Base-by-base conservation (phyloP, 495 filamentous ascomycete genomes). In the Aspergillus funiculosus region DNA sequence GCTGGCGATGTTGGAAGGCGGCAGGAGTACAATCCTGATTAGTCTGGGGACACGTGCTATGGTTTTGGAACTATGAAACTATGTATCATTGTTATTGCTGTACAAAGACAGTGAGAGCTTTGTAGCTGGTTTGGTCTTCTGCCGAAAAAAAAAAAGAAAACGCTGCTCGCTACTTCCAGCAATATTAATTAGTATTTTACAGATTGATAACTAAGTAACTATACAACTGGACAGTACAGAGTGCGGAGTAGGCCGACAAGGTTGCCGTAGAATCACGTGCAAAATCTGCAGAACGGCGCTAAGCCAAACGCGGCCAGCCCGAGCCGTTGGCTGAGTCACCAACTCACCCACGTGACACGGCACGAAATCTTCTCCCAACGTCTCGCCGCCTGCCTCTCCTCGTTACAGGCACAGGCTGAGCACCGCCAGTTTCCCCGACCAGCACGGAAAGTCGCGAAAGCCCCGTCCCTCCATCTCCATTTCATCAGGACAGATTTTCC, bases 401-500 rank as follows among this genome's bases (percentile, higher is more conserved):
- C 62, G 53, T 64, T 57, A 62, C 58, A 59, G 58, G 52, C 58
- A 57, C 57, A 60, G 60, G 63, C 62, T 62, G 56, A 58, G 62
- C 57, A 66, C 61, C 60, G 61, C 61, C 61, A 62, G 56, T 61
- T 64, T 65, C n/a, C 66, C 67, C 65, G 64, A 61, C 58, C 54
- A 69, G 59, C 58, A 63, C 50, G 50, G 52, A 52, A 57, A 62
- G 65, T 67, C 69, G 69, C 67, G 67, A 67, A 70, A 64, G 53
- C 60, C 61, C 54, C 55, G 57, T 64, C 65, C 61, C 61, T 63
- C 63, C 64, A 72, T 69, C 68, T 53, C 68, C 63, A 66, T 67
- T 64, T 60, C 63, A 68, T 72, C 64, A 57, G 65, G 61, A 58
- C 56, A 51, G 46, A 31, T 49, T 59, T 56, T 48, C 53, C 56